phyloP scores from a whole-genome alignment of 495 filamentous ascomycete genomes.

The Platismatia glauca region DNA sequence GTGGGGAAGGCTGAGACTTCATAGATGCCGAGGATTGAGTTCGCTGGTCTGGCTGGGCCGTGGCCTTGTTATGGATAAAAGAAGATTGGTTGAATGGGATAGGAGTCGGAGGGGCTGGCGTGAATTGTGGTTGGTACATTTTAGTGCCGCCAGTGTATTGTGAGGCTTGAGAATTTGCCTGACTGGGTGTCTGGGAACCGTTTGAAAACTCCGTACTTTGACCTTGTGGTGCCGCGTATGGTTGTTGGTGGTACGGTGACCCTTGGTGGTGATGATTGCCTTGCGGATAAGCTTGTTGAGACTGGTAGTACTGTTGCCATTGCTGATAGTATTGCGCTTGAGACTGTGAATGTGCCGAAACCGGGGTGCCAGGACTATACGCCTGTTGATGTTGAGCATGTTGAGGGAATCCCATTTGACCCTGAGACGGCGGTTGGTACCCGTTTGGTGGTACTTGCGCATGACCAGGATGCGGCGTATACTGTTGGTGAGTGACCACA shows the following conservation, averaged over 20 bases:
- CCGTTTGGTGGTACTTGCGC: slow-evolving; percentile 10
- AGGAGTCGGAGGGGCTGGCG: background rate
- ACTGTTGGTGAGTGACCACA: slow-evolving; percentile 34
- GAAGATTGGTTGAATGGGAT: background rate
- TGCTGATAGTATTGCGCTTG: slow-evolving; percentile 22
- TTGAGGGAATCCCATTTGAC: slow-evolving; percentile 22
- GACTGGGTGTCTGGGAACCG: slow-evolving; percentile 10
- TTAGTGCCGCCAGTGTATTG: slow-evolving; percentile 5
- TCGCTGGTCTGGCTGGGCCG: no score
- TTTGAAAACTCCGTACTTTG: slow-evolving; percentile 16
- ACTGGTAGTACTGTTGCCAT: slow-evolving; percentile 20
- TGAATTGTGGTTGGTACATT: slow-evolving; percentile 3
- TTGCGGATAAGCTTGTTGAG: slow-evolving; percentile 20
- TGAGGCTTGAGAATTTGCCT: slow-evolving; percentile 10
- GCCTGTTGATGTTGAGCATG: slow-evolving; percentile 25
- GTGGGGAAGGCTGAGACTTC: slow-evolving; percentile 2
- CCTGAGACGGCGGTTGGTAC: slow-evolving; percentile 17
- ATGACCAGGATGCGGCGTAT: slow-evolving; percentile 22
- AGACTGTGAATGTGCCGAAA: slow-evolving; percentile 19
- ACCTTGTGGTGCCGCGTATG: slow-evolving; percentile 40
- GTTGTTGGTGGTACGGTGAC: slow-evolving; percentile 27
- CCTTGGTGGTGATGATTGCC: slow-evolving; percentile 26
- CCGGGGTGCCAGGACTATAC: slow-evolving; percentile 22
- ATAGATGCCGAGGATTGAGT: background rate
- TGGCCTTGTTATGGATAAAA: background rate